phyloP scores from a whole-genome alignment of 371 early-diverging fungal species.

The Batrachochytrium dendrobatidis region DNA sequence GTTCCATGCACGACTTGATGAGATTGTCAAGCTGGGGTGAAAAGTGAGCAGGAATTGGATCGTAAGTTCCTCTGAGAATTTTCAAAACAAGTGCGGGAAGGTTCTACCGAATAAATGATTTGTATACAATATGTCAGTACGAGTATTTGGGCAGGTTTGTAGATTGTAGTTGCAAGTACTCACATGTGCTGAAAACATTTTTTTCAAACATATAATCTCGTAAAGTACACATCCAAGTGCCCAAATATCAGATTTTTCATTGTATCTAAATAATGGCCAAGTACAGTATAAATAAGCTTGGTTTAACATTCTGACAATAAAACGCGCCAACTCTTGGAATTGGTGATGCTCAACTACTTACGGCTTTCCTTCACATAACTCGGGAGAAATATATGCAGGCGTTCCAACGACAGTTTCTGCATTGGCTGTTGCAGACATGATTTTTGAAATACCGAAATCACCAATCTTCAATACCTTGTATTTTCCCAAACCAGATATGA shows the following conservation, averaged over 20 bases:
- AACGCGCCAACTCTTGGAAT: too few relatives aligned
- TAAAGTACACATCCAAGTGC: slow-evolving; percentile 1
- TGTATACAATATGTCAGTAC: too few relatives aligned
- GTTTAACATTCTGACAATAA: too few relatives aligned
- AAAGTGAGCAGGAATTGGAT: not conserved
- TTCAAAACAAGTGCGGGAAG: not conserved
- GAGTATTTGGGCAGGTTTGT: too few relatives aligned
- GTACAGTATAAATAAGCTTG: too few relatives aligned
- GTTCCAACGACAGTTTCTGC: slow-evolving; percentile 1
- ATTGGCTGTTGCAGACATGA: not conserved
- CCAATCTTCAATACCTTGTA: slow-evolving; percentile 4
- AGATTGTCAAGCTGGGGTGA: not conserved
- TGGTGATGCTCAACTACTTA: not conserved
- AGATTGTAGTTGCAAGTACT: not conserved
- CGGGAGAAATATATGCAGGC: not conserved
- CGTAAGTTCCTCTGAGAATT: not conserved
- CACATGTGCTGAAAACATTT: slow-evolving; percentile 2
- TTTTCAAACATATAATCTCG: not conserved
- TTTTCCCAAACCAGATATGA: not conserved
- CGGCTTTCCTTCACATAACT: slow-evolving; percentile 1
- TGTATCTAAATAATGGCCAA: not conserved
- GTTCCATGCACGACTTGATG: not conserved
- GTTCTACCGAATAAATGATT: too few relatives aligned
- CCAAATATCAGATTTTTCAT: slow-evolving; percentile 2
- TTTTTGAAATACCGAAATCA: slow-evolving; percentile 1